Evolutionary conservation across 2,329 filamentous ascomycete species (phyloP), one percentile per base, ranked within the genome.

Genomic region (Trichoderma sp.): DNA sequence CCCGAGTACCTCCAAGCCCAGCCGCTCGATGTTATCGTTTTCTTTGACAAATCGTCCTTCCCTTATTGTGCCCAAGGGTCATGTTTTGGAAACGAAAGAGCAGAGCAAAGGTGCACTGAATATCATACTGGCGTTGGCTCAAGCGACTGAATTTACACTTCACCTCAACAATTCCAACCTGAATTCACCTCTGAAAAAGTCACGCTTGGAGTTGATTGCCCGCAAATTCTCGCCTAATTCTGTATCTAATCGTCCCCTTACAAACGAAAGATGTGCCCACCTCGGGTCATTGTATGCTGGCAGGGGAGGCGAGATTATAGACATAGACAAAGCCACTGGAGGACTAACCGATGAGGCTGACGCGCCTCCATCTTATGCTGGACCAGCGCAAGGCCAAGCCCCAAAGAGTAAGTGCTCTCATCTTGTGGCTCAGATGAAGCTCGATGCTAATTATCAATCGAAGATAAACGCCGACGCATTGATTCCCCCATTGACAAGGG

Each of bases 401-500:
- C 41, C 51, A 39, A 14, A 39, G 12, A 55, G 51, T 55, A 24
- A 24, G 51, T 34, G 21, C 10, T 14, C 30, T 55, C 1, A 24
- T 17, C 4, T 15, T 34, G 10, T 24, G 21, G 7, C 30, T 7
- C 19, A 12, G 19, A 41, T 14, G 28, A 19, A 12, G 34, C 34
- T 14, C 14, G 39, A 9, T 30, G 10, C 30, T 54, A 39, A 54
- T 30, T 24, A 15, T 21, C 39, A 15, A 12, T 55, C n/a, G 17
- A n/a, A 55, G 51, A 55, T 55, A 55, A 55, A 17, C 51, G 51
- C 12, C 51, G 51, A 41, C 30, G 51, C 15, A 55, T 55, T 55
- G 51, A 41, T 41, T 24, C 30, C 17, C 28, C 39, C n/a, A 14
- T 24, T 55, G 39, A 30, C n/a, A 55, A 41, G 21, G 51, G 39